Percentiles rank a stretch among this genome's conserved stretches.
phyloP scores from a whole-genome alignment of 2,329 filamentous ascomycete species.

The Ambrosiella xylebori region DNA sequence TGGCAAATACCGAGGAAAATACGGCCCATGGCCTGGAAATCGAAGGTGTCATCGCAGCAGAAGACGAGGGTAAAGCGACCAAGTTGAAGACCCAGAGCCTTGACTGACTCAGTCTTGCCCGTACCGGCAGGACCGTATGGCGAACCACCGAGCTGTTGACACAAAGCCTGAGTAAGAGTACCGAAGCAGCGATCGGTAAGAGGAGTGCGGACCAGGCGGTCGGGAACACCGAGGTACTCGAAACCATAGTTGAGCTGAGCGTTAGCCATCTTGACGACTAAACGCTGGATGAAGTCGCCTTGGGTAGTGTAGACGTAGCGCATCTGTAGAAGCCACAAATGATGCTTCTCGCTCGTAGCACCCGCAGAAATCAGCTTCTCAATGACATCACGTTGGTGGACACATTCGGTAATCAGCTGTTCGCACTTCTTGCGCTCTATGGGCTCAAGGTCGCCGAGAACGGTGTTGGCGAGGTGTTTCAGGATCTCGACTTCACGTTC shows the following conservation, averaged over 20 bases:
- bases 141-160: constrained; percentile 86
- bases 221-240: constrained; percentile 90
- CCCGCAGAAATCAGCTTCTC: constrained; percentile 65
- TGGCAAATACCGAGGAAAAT: constrained; percentile 99
- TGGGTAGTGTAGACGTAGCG: constrained; percentile 71
- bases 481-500: constrained; percentile 74
- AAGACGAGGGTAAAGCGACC: constrained; percentile 97
- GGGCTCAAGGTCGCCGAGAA: constrained; percentile 73
- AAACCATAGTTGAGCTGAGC: constrained; percentile 91
- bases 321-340: constrained; percentile 93
- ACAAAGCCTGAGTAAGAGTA: constrained; percentile 87
- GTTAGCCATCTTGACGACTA: constrained; percentile 93
- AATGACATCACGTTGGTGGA: constrained; percentile 89
- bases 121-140: constrained; percentile 96
- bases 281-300: constrained; percentile 63
- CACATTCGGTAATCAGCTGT: constrained; percentile 95
- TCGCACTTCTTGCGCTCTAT: constrained; percentile 93
- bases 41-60: constrained; percentile 98
- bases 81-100: constrained; percentile 87
- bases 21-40: constrained; percentile 98
- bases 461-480: constrained; percentile 68
- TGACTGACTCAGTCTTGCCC: constrained; percentile 97
- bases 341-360: constrained; percentile 61
- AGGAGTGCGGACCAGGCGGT: constrained; percentile 88
- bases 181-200: constrained; percentile 97